phyloP scores from a whole-genome alignment of 345 rosid species.

The Barbarea vulgaris region DNA sequence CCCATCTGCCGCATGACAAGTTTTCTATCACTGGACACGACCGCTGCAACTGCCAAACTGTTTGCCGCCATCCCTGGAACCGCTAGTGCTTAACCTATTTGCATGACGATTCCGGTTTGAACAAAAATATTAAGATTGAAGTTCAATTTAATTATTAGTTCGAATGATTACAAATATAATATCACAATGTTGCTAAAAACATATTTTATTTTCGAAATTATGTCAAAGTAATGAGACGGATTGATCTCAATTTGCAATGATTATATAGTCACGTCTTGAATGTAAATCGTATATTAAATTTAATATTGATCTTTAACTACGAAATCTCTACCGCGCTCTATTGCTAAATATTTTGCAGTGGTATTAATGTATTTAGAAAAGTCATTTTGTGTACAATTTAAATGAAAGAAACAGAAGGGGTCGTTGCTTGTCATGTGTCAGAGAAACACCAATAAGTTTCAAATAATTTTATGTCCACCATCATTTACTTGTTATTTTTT shows the following conservation, averaged over 20 bases:
- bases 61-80: background rate
- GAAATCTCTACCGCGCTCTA: background rate
- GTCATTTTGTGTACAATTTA: background rate
- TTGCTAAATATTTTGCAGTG: background rate
- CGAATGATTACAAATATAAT: background rate
- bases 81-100: background rate
- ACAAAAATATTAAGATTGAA: too few species aligned
- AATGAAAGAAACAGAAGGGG: conserved; percentile 21
- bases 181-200: background rate
- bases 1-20: background rate
- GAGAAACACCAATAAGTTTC: conserved; percentile 26
- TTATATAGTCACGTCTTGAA: background rate
- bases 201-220: background rate
- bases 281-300: background rate
- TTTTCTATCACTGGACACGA: background rate
- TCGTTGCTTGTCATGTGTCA: conserved; percentile 27
- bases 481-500: background rate
- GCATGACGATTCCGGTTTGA: background rate
- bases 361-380: background rate
- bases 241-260: background rate
- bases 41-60: background rate
- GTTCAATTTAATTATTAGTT: too few species aligned
- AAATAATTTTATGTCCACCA: conserved; percentile 13
- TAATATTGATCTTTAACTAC: background rate
- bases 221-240: background rate